Base-by-base conservation (phyloP, 169 alveolate genomes). In the Babesia caballi region DNA sequence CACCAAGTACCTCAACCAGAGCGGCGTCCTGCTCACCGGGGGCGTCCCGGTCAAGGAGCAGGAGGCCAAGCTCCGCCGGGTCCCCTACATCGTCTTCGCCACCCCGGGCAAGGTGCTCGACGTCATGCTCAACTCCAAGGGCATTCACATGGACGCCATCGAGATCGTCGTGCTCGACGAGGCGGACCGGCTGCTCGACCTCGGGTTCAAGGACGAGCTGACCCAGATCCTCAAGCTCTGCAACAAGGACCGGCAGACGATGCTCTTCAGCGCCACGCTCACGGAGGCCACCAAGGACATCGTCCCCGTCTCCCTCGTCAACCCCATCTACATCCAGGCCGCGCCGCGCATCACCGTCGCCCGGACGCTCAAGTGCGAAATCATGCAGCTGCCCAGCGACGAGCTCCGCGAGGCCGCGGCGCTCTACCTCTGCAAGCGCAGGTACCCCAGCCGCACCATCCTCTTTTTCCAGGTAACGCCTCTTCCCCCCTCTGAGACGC, bases 51-150 rank as follows among this genome's bases (percentile, higher is more conserved):
- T 71, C 41, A 71, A 83, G 67, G 92, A 86, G 65, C 98, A 95
- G 69, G 95, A 89, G 66, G 68, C 78, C 49, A 95, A 94, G 54
- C 84, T 97, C 60, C 86, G 91, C 57, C 87, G 91, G 17, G 91
- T 92, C 41, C 99, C 99, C 42, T 99, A 98, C 88, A 85, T 96
- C 15, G 92, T 97, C 36, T 88, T 98, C 19, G 98, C 98, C 46
- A 98, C 99, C 15, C 99, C 99, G 12, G 99, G 99, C 17, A 91
- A 99, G 68, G 89, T 97, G 33, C 88, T 97, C 42, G 99, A 98
- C 73, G 92, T 95, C 77, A 73, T 97, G 58, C 73, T 90, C 71
- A 94, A 94, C 85, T 90, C 97, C 0, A 38, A 69, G 46, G 49
- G 67, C 28, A 85, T 84, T 44, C 70, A 68, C 66, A 50, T 94